A percentile compares a stretch with the other conserved stretches of the same genome.
Conservation (phyloP, 441 rosid genomes). For the Biscutella auriculata region DNA sequence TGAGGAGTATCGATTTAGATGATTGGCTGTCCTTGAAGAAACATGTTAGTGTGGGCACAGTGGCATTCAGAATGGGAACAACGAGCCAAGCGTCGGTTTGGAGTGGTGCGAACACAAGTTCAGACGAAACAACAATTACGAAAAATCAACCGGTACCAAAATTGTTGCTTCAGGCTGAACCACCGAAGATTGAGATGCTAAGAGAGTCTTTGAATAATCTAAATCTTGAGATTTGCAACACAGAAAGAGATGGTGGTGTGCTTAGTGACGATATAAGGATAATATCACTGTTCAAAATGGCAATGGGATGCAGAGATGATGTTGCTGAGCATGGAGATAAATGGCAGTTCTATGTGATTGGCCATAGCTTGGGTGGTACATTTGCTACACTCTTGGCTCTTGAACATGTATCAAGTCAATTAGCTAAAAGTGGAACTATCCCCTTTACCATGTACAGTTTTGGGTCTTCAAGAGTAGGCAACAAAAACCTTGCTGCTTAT, state of each 20-base stretch:
- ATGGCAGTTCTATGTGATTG: constrained; percentile 90
- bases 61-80: constrained; percentile 47
- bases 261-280: too few species aligned
- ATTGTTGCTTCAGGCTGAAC: too few species aligned
- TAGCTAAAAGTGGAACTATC: constrained; percentile 59
- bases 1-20: constrained; percentile 69
- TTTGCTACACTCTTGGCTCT: constrained; percentile 83
- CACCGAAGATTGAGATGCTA: constrained; percentile 51
- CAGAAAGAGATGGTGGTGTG: constrained; percentile 57
- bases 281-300: too few species aligned
- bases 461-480: constrained; percentile 96
- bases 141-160: too few species aligned
- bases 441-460: constrained; percentile 83
- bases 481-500: constrained; percentile 79
- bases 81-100: too few species aligned
- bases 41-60: constrained; percentile 96
- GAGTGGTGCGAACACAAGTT: too few species aligned
- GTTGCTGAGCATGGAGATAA: constrained; percentile 29
- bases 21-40: constrained; percentile 84
- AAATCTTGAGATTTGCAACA: constrained; percentile 54
- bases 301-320: constrained; percentile 66
- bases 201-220: constrained; percentile 39
- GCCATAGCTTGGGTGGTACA: constrained; percentile 98
- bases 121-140: too few species aligned
- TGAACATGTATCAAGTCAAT: constrained; percentile 84